Evolutionary conservation across 345 rosid genomes (phyloP), one percentile per base, ranked within the genome.

Genomic region (Camelina hispida): DNA sequence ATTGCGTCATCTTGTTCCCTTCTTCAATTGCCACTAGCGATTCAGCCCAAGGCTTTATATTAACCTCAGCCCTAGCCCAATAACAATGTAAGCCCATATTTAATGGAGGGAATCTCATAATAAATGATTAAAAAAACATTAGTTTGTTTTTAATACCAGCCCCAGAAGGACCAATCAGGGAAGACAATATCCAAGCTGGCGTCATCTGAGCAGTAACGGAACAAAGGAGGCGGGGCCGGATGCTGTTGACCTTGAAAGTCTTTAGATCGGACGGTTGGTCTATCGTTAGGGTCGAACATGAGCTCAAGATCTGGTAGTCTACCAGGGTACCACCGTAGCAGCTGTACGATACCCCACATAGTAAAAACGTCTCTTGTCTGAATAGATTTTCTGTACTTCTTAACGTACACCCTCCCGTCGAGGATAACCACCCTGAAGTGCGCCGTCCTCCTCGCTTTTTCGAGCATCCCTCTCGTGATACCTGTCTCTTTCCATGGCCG

Each of bases 101-200:
- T 6, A 34, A 34, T 8, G 37, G 37, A 34, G 37, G 1, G 37
- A 34, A 34, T 34, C 37, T 34, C 9, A 34, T 34, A 25, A 25
- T 28, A 28, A 28, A 25, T 25, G 28, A 25, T 25, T 25, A 25
- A 28, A 3, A 4, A 28, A 28, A 25, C 28, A 2, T n/a, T n/a
- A n/a, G n/a, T n/a, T 20, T 20, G 28, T 54, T 71, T 28, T 28
- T 4, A 3, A 2, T 84, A 90, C 97, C 97, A 90, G 66, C 96
- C 96, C 98, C 96, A 93, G 72, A 87, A 90, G 5, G 94, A 85
- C 90, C 94, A 88, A 69, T 93, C 98, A 25, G 96, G 96, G 71
- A 90, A 83, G 12, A 86, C 91, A 7, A 90, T 79, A 65, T 90
- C 96, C 77, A 88, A 34, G 11, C 80, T 82, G 43, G 66, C 66